A percentile compares a stretch with the other conserved stretches of the same genome.
Evolutionary conservation across 108 stramenopile genomes (phyloP).

Genomic region (Fragilaria crotonensis): DNA sequence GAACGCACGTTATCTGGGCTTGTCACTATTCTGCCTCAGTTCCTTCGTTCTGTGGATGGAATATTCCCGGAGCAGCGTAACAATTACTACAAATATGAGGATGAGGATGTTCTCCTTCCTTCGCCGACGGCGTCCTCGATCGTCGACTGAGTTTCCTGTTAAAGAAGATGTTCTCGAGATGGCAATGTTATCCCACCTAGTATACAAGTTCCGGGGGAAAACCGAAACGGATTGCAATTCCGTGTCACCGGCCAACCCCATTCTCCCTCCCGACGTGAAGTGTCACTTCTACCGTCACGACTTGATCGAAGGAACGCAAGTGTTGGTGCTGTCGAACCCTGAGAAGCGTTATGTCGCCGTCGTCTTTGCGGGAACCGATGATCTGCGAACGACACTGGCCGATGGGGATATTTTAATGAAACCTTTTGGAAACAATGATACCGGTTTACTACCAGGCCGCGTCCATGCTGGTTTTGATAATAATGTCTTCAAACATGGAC

Average conservation of each 20-base stretch:
- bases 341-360: conserved; percentile 48
- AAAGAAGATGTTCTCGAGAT: conserved; percentile 32
- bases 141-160: conserved; percentile 31
- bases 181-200: conserved; percentile 23
- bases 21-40: too few species aligned
- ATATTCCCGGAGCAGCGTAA: too few species aligned
- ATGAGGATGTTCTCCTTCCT: too few species aligned
- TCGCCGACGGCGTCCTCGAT: too few species aligned
- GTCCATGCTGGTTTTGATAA: conserved; percentile 79
- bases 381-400: conserved; percentile 53
- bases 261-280: conserved; percentile 2
- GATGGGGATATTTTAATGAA: conserved; percentile 58
- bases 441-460: conserved; percentile 13
- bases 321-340: conserved; percentile 38
- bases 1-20: too few species aligned
- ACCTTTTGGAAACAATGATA: conserved; percentile 41
- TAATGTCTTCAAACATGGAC: conserved; percentile 56
- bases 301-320: conserved; percentile 50
- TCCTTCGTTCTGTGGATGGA: too few species aligned
- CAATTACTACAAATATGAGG: too few species aligned
- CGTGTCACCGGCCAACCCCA: not conserved
- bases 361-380: conserved; percentile 80
- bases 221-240: conserved; percentile 1
- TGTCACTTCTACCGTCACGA: conserved; percentile 69
- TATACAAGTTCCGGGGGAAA: conserved; percentile 31